Percentiles rank a stretch among this genome's conserved stretches.
These are phyloP conservation scores for Saccharomycopsis fermentans DNA, from an alignment of 805 yeast genomes.

Conservation along the genomic window DNA sequence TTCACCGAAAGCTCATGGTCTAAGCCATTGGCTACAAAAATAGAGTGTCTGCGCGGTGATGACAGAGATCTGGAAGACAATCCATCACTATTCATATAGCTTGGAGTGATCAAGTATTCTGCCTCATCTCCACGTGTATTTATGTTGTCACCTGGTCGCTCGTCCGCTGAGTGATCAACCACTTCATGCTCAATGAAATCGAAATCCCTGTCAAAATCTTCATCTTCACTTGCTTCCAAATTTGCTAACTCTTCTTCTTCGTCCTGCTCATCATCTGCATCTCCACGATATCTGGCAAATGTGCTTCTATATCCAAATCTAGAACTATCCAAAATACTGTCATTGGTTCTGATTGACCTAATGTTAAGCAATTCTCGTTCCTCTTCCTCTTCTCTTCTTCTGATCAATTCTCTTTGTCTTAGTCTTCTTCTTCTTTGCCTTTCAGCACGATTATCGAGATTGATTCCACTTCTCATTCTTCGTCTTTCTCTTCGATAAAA, in stretches of 20 bases:
- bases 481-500: not conserved
- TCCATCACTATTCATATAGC: not conserved
- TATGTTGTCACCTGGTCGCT: not conserved
- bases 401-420: not conserved
- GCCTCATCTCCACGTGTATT: not conserved
- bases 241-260: not conserved
- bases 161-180: not conserved
- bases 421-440: slow-evolving; percentile 1
- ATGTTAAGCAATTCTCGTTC: not conserved
- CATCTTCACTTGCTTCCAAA: not conserved
- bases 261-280: not conserved
- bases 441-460: not conserved
- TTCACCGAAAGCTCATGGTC: not conserved
- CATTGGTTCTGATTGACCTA: not conserved
- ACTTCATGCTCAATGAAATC: slow-evolving; percentile 1
- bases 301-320: not conserved
- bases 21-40: not conserved
- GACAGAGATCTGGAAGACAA: not conserved
- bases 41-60: not conserved
- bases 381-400: slow-evolving; percentile 1
- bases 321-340: not conserved
- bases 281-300: not conserved
- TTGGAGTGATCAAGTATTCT: not conserved
- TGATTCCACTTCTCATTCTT: not conserved
- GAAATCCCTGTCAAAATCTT: slow-evolving; percentile 3